Base-by-base conservation (phyloP, 2,329 filamentous ascomycete species). In the Cladorrhinum sp. region DNA sequence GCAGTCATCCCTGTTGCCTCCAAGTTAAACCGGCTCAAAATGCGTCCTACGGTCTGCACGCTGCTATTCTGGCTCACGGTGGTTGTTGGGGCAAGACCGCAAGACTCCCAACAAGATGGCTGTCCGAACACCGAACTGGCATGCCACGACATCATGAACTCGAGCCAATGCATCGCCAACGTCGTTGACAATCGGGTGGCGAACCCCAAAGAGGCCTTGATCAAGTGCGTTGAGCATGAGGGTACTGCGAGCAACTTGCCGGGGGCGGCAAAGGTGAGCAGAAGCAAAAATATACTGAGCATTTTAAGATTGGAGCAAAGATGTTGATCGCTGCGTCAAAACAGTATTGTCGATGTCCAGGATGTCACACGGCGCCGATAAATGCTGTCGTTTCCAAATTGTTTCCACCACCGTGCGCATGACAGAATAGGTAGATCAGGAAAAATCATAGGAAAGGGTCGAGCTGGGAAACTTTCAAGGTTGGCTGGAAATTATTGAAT, bases 91-190 rank as follows among this genome's bases (percentile, higher is more conserved):
- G 54, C 52, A 9, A 51, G 10, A 21, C 58, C 64, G 20, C 58
- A 62, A n/a, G 49, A 18, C 21, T 8, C 39, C 9, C 18, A 33
- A 20, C 9, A 51, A 42, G 57, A 63, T 18, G 51, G 33, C 12
- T 66, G 64, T 48, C 62, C 64, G 14, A 62, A 55, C 14, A 46
- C 61, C 24, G 64, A 66, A 5, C 21, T 64, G 26, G 62, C 64
- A 14, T 66, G 64, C 20, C 59, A 59, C 21, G 64, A 66, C 50
- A 30, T 66, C n/a, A 63, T 66, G 28, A 64, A 66, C 57, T 50
- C 42, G 12, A 62, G 58, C 46, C 64, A 66, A 24, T 66, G 64
- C 23, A 54, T 66, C n/a, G 58, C 58, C 23, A 57, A 62, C 18
- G 10, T 63, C 8, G 51, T 66, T 9, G 39, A 62, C 16, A 56